Evolutionary conservation across 371 early-diverging fungal species (phyloP).

Genomic region (Rhizopus stolonifer): DNA sequence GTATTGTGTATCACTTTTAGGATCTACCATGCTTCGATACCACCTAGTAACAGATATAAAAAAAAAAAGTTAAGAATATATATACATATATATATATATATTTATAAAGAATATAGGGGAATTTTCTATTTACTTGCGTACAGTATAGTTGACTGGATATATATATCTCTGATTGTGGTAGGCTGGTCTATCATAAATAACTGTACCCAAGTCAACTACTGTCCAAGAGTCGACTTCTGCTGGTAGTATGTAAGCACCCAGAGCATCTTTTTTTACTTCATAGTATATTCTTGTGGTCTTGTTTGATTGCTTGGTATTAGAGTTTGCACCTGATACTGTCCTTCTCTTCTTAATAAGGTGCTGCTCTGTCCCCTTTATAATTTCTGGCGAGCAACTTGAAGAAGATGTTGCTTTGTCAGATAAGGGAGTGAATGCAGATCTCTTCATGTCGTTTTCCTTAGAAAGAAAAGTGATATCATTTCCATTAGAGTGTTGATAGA

Average conservation of each 20-base stretch:
- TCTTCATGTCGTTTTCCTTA: not conserved
- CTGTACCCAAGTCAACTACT: constrained; percentile 70
- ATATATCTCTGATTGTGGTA: constrained; percentile 93
- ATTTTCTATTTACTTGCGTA: constrained; percentile 43
- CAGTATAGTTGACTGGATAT: constrained; percentile 86
- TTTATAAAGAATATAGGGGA: not conserved
- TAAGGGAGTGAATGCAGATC: constrained; percentile 21
- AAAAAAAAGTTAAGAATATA: not conserved
- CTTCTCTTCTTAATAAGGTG: not conserved
- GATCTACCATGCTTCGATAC: constrained; percentile 80
- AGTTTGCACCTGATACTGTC: not conserved
- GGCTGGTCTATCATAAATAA: constrained; percentile 76
- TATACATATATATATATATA: too few relatives aligned
- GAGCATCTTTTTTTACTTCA: constrained; percentile 64
- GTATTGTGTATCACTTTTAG: constrained; percentile 69
- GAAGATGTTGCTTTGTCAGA: constrained; percentile 4
- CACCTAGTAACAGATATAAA: constrained; percentile 36
- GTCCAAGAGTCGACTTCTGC: constrained; percentile 83
- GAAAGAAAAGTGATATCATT: constrained; percentile 1
- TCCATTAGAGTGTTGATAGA: not conserved
- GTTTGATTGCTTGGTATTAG: constrained; percentile 23
- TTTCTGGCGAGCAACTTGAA: not conserved
- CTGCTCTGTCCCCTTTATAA: not conserved
- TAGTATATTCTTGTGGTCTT: constrained; percentile 43
- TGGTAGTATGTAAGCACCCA: constrained; percentile 78